Evolutionary conservation across 2,329 filamentous ascomycete genomes (phyloP), one percentile per base, ranked within the genome.

Genomic region (Alternaria panax): DNA sequence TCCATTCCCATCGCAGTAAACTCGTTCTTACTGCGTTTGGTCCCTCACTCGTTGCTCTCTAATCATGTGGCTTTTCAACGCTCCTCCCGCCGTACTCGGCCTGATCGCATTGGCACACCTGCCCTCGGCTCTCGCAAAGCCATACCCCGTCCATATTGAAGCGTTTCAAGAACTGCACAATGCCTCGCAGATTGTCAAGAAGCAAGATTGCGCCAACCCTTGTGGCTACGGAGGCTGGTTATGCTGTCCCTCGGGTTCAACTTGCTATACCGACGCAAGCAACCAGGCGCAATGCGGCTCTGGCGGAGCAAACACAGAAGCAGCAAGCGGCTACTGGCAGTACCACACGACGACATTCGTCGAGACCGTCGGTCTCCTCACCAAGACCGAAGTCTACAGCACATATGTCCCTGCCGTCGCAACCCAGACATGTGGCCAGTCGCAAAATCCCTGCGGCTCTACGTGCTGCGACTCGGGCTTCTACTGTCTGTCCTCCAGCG

Each of bases 381-480:
- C 85, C 3, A 77, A 80, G 58, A 88, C 86, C 6, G 82, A 81
- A 7, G 82, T 85, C 30, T 84, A 82, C 74, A 88, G 85, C 73
- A 70, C 65, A 16, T 74, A 56, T 43, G 56, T 73, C 18, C 65
- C 63, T 16, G 64, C 68, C 3, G 66, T 57, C 12, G 62, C 55
- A 27, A 68, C 67, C 11, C 57, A 69, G 7, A 71, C 75, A 52
- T 88, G 86, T 77, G 80, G 81, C 50, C 77, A 78, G 47, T 78
- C 80, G 59, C 75, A 91, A 76, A 84, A 84, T 7, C 82, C 86
- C 4, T 93, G 91, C 73, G 90, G 90, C 30, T 74, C 74, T 52
- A 88, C 89, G 59, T 93, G 91, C 83, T 94, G 91, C 77, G 86
- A 86, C 24, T 85, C 80, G 60, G 86, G 85, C 79, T 89, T 92